phyloP scores from a whole-genome alignment of 768 basidiomycete genomes.

The Antrodiella citrinella region DNA sequence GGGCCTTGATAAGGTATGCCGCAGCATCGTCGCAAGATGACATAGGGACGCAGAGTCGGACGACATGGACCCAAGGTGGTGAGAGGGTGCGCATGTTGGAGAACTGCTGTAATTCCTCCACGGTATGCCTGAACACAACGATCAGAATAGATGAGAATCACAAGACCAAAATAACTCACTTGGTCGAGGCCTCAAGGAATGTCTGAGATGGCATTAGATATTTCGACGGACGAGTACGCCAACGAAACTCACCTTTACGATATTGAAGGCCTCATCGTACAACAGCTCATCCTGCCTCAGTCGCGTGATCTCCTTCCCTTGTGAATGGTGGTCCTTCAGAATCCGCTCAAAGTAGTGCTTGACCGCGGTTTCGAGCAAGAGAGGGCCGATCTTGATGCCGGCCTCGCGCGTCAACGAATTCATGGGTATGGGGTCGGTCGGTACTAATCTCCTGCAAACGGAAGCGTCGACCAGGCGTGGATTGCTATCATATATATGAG shows the following conservation, averaged over 20 bases:
- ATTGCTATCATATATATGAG: background rate
- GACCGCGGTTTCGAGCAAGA: constrained; percentile 70
- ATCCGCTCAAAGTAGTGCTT: constrained; percentile 77
- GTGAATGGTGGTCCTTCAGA: constrained; percentile 18
- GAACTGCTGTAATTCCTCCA: constrained; percentile 79
- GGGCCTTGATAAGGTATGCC: constrained; percentile 56
- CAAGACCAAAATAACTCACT: constrained; percentile 34
- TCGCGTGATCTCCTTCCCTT: constrained; percentile 34
- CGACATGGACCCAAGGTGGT: constrained; percentile 76
- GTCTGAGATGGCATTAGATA: constrained; percentile 37
- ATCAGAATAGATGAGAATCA: background rate
- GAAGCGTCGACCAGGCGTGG: background rate
- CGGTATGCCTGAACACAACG: constrained; percentile 51
- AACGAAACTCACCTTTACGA: constrained; percentile 57
- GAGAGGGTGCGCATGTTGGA: constrained; percentile 77
- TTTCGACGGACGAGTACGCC: no score
- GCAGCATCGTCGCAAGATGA: constrained; percentile 73
- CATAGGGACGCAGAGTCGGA: constrained; percentile 66
- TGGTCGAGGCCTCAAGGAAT: constrained; percentile 68
- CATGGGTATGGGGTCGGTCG: constrained; percentile 5
- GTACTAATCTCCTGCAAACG: background rate
- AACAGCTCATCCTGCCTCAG: constrained; percentile 68
- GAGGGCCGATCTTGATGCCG: constrained; percentile 59
- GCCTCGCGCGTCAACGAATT: constrained; percentile 58
- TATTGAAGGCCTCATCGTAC: constrained; percentile 73